A percentile compares a stretch with the other conserved stretches of the same genome.
phyloP scores from a whole-genome alignment of 441 rosid species.

The Mallotus repandus region DNA sequence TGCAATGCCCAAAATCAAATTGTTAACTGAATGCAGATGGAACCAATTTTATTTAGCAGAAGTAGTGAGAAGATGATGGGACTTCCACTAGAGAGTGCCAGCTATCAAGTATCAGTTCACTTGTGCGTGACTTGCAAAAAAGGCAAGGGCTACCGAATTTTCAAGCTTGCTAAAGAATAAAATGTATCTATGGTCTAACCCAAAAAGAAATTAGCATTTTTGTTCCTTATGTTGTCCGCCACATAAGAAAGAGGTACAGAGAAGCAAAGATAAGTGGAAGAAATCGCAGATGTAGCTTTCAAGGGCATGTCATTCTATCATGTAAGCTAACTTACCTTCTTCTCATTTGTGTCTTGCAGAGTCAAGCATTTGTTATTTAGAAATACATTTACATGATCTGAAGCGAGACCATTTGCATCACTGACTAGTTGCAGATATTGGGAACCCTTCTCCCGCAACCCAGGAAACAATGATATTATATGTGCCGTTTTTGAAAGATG shows the following conservation, averaged over 20 bases:
- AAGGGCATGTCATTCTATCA: background rate
- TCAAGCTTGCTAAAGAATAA: background rate
- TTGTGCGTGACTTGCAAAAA: background rate
- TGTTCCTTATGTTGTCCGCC: background rate
- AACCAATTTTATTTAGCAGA: constrained; percentile 5
- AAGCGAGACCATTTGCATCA: constrained; percentile 57
- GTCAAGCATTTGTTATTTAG: constrained; percentile 50
- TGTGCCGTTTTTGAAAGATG: constrained; percentile 48
- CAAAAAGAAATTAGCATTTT: background rate
- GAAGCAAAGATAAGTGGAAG: too few relatives aligned
- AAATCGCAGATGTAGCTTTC: too few relatives aligned
- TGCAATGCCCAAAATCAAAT: constrained; percentile 13
- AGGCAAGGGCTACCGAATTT: background rate
- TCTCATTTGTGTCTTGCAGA: constrained; percentile 46
- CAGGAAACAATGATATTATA: constrained; percentile 69
- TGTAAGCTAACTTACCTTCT: constrained; percentile 38
- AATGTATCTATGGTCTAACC: background rate
- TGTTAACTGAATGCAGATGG: constrained; percentile 12
- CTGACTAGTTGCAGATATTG: constrained; percentile 66
- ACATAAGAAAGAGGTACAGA: too few relatives aligned
- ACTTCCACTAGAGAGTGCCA: background rate
- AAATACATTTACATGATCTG: constrained; percentile 51
- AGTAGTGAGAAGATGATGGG: background rate
- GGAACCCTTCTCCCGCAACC: constrained; percentile 60
- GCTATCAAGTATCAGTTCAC: background rate